Evolutionary conservation across 1,284 basidiomycete species (phyloP), one percentile per base, ranked within the genome.

Genomic region (Boletus semigastroideus): DNA sequence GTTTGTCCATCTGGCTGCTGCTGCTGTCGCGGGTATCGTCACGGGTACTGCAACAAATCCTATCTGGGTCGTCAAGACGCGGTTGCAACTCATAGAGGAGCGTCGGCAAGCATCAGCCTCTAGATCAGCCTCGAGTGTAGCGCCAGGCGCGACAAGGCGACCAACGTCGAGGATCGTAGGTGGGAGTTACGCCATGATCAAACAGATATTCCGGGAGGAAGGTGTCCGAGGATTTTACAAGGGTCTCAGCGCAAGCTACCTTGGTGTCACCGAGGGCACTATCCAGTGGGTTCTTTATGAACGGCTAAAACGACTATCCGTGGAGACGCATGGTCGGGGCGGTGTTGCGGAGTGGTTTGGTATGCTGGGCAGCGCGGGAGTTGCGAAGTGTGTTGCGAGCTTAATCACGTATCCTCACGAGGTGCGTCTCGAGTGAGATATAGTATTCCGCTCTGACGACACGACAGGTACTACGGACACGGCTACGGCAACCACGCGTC

Each of bases 261-360:
- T 99, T 16, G 97, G 97, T 30, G 96, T 98, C 8, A 92, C 94
- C 16, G 97, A 99, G 71, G 90, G 90, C 5, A 95, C 95, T 19
- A 98, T 99, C 51, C 96, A 98, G 67, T 99, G 97, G 97, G 90
- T 92, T 19, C 74, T 99, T 12, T 99, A 99, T 69, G 97, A 99
- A 67, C 78, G 82, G 33, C 69, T 94, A 52, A 94, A 95, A 70
- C 78, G 73, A 59, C 63, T 90, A 14, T 79, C 80, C 10, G 72
- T 74, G 22, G 72, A 72, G 1, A 75, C 79, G 28, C 77, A 87
- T 54, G 78, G 79, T 0, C 73, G 75, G 52, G 82, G 85, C 13
- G 79, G 83, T 1, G 58, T 76, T 5, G 69, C 65, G 13, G 86
- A 89, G 64, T 93, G 90, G 87, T 58, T 78, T 0, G 89, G 87